These are phyloP conservation scores for Ganoderma lingzhi DNA, from an alignment of 1,284 basidiomycete species.

Conservation along the genomic window DNA sequence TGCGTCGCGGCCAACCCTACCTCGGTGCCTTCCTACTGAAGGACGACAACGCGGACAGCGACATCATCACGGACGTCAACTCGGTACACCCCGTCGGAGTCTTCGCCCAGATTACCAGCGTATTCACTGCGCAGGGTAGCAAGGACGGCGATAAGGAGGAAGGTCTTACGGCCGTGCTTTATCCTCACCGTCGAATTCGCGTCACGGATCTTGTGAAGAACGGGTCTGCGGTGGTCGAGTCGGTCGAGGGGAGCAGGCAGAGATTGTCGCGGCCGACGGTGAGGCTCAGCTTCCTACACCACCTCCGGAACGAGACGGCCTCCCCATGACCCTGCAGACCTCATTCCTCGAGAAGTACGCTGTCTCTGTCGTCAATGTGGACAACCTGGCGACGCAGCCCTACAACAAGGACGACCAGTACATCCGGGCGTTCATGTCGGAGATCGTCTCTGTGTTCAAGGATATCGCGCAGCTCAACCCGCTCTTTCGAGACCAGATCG, in stretches of 20 bases:
- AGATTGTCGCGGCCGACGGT: slow-evolving; percentile 34
- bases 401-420: slow-evolving; percentile 96
- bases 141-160: slow-evolving; percentile 79
- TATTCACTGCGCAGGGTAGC: slow-evolving; percentile 69
- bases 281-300: slow-evolving; percentile 49
- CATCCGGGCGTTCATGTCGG: slow-evolving; percentile 95
- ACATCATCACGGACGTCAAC: slow-evolving; percentile 90
- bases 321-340: slow-evolving; percentile 64
- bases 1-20: slow-evolving; percentile 97
- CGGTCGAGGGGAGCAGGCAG: slow-evolving; percentile 50
- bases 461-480: slow-evolving; percentile 98
- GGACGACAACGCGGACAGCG: slow-evolving; percentile 93
- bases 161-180: slow-evolving; percentile 93
- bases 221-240: slow-evolving; percentile 56
- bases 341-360: slow-evolving; percentile 92
- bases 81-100: slow-evolving; percentile 96
- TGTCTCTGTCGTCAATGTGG: slow-evolving; percentile 92
- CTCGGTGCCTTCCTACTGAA: slow-evolving; percentile 98
- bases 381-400: slow-evolving; percentile 83
- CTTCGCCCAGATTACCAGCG: slow-evolving; percentile 97
- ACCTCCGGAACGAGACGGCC: slow-evolving; percentile 42
- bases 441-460: slow-evolving; percentile 98
- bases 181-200: slow-evolving; percentile 92
- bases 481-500: slow-evolving; percentile 98
- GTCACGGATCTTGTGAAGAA: slow-evolving; percentile 90